Base-by-base conservation (phyloP, 192 early-diverging fungal genomes). In the Phlyctochytrium bullatum region DNA sequence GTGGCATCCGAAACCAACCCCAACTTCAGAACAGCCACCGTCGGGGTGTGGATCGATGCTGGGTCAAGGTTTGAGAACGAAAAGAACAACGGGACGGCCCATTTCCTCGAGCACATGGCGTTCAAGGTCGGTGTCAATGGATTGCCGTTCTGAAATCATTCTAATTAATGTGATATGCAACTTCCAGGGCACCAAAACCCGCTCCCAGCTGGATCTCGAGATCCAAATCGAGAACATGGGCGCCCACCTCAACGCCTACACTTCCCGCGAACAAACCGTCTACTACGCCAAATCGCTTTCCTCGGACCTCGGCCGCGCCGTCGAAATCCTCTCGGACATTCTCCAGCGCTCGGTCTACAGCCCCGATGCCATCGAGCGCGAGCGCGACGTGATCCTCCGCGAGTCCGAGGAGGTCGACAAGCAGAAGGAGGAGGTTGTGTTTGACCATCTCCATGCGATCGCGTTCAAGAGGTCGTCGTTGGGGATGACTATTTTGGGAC, bases 31-130 rank as follows among this genome's bases (percentile, higher is more conserved):
- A 85, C 83, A 52, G 83, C 83, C 36, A 85, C 83, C n/a, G 83
- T 85, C 28, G 83, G 83, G 23, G 80, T 85, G 24, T 85, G 83
- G 83, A 85, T 85, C 56, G 80, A 86, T 70, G 83, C 83, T 17
- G 83, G 83, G 29, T 85, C 83, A 2, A 52, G 83, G 29, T 85
- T 85, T 50, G 83, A 85, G 67, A 80, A 57, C 66, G 82, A 77
- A 68, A 79, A 81, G 61, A 93, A 92, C 84, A 98, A 98, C 67
- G 96, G 96, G 31, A 87, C 93, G 33, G 96, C 96, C 25, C 95
- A 98, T 80, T 98, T 98, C 69, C 78, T 98, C 60, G 96, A 98
- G 77, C 96, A 98, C 79, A 98, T 98, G 95, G 91, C 95, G 16
- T 98, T 97, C 88, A 98, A 98, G 85, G 91, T 91, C 77, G 52